phyloP scores from a whole-genome alignment of 345 rosid species.

The Populus pruinosa region DNA sequence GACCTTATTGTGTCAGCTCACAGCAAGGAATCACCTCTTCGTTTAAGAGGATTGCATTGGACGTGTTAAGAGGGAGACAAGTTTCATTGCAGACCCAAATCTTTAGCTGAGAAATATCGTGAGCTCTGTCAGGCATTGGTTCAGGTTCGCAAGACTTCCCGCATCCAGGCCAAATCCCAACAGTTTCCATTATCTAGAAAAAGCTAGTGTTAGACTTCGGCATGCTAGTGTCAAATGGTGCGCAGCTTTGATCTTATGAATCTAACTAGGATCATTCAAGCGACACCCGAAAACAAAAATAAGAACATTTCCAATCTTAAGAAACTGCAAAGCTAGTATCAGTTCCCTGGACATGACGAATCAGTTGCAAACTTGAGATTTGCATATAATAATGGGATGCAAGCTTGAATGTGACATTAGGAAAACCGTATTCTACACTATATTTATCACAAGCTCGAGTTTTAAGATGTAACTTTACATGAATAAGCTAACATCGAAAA shows the following conservation, averaged over 20 bases:
- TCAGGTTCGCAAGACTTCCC: neutral
- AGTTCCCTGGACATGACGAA: neutral
- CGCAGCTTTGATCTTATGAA: neutral
- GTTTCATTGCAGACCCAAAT: neutral
- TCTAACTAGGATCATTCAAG: neutral
- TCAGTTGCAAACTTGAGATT: neutral
- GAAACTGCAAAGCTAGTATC: neutral
- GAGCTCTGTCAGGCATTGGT: neutral
- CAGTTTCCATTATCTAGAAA: no score
- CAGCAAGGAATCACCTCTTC: neutral
- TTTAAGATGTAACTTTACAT: no score
- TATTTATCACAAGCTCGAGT: neutral
- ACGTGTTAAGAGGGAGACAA: neutral
- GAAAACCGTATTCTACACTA: neutral
- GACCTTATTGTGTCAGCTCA: neutral
- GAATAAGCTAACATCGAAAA: neutral
- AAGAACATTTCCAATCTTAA: neutral
- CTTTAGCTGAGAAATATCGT: neutral
- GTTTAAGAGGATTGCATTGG: neutral
- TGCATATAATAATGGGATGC: neutral
- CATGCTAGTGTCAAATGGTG: neutral
- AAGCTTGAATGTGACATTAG: neutral
- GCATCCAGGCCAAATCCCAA: no score
- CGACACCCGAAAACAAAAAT: neutral
- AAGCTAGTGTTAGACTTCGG: neutral